Percentiles rank a stretch among this genome's conserved stretches.
Evolutionary conservation across 2,329 filamentous ascomycete genomes (phyloP).

Genomic region (Gaeumannomyces tritici): DNA sequence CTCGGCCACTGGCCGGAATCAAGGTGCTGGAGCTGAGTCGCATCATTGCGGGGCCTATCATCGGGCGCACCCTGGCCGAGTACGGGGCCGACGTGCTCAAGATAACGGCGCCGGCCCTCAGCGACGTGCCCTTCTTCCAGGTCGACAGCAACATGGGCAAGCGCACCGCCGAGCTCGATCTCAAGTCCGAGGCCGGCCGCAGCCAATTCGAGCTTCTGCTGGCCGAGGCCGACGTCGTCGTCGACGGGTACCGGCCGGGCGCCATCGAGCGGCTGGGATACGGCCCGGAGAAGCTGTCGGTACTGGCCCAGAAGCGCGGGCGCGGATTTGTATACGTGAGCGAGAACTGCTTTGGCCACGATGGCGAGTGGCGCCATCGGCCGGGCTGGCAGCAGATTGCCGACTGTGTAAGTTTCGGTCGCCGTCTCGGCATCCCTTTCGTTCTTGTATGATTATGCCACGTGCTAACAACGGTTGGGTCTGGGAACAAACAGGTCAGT

Average conservation of each 20-base stretch:
- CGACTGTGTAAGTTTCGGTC: slow-evolving; percentile 37
- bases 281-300: slow-evolving; percentile 41
- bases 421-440: background rate
- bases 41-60: slow-evolving; percentile 67
- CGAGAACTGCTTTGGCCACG: slow-evolving; percentile 63
- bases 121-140: slow-evolving; percentile 64
- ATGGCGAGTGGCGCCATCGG: slow-evolving; percentile 51
- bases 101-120: slow-evolving; percentile 57
- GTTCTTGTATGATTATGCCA: background rate
- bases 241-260: slow-evolving; percentile 60
- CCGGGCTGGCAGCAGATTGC: slow-evolving; percentile 67
- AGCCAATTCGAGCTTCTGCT: slow-evolving; percentile 48
- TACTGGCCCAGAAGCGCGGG: slow-evolving; percentile 41
- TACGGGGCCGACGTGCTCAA: slow-evolving; percentile 68
- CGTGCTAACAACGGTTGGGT: background rate
- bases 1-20: slow-evolving; percentile 44
- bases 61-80: slow-evolving; percentile 62
- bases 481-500: slow-evolving; percentile 16
- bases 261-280: slow-evolving; percentile 56
- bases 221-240: slow-evolving; percentile 52
- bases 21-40: slow-evolving; percentile 67
- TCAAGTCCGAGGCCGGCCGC: slow-evolving; percentile 45
- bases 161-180: slow-evolving; percentile 52
- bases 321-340: slow-evolving; percentile 59
- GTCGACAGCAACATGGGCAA: slow-evolving; percentile 66